Conservation (phyloP, 2,329 filamentous ascomycete genomes). For the Triangularia setosa region DNA sequence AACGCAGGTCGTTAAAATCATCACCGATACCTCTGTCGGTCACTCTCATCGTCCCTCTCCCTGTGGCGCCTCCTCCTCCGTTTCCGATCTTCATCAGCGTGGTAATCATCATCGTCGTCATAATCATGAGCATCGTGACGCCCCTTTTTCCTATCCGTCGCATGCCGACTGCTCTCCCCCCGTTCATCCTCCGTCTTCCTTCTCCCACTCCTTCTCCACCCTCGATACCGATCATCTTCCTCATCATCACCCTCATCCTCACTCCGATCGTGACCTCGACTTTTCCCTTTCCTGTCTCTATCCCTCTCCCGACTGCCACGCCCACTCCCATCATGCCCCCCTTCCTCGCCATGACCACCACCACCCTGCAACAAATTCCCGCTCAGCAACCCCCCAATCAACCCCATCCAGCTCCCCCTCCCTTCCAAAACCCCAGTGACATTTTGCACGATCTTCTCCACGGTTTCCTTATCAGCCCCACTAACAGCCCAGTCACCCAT, state of each 20-base stretch:
- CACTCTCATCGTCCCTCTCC: slow-evolving; percentile 2
- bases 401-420: slow-evolving; percentile 27
- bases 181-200: slow-evolving; percentile 5
- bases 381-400: slow-evolving; percentile 29
- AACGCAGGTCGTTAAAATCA: slow-evolving; percentile 16
- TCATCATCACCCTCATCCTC: slow-evolving; percentile 14
- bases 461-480: slow-evolving; percentile 40
- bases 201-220: slow-evolving; percentile 15
- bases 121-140: slow-evolving; percentile 11
- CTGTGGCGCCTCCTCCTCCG: slow-evolving; percentile 17
- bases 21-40: slow-evolving; percentile 1
- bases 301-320: slow-evolving; percentile 5
- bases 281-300: not conserved
- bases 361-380: slow-evolving; percentile 22
- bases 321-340: slow-evolving; percentile 1
- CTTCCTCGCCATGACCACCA: not conserved
- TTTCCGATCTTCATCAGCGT: slow-evolving; percentile 21
- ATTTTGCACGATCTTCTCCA: slow-evolving; percentile 36
- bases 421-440: slow-evolving; percentile 33
- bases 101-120: slow-evolving; percentile 11
- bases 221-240: slow-evolving; percentile 15
- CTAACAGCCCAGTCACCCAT: slow-evolving; percentile 43
- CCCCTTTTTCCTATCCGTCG: slow-evolving; percentile 3
- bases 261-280: not conserved
- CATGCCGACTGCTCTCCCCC: slow-evolving; percentile 7